Evolutionary conservation across 371 early-diverging fungal genomes (phyloP).

Genomic region (Actinomortierella ambigua): DNA sequence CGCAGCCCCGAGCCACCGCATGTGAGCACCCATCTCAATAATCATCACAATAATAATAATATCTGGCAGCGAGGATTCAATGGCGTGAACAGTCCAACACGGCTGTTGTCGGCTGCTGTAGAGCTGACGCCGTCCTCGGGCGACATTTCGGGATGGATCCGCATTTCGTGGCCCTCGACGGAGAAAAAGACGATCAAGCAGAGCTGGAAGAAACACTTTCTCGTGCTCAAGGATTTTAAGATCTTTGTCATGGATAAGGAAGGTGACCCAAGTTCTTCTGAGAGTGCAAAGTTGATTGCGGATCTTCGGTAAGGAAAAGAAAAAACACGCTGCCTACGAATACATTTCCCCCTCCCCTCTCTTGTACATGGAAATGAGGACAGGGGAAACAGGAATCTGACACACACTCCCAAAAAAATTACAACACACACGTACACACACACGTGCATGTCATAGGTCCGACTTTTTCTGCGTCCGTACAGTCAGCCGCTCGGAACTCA

Average conservation of each 20-base stretch:
- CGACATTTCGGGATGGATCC: constrained; percentile 42
- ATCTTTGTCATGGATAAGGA: constrained; percentile 42
- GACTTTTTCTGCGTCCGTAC: constrained; percentile 46
- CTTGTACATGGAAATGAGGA: no score
- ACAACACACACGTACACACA: no score
- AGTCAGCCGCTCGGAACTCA: constrained; percentile 39
- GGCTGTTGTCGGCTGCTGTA: constrained; percentile 13
- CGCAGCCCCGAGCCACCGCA: constrained; percentile 32
- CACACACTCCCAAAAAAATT: no score
- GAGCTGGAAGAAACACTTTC: constrained; percentile 43
- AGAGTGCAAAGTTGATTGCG: constrained; percentile 22
- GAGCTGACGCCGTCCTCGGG: neutral
- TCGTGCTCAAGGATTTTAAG: constrained; percentile 32
- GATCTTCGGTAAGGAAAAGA: constrained; percentile 26
- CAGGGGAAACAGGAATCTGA: neutral
- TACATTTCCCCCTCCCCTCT: neutral
- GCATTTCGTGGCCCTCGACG: constrained; percentile 34
- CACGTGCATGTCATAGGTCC: constrained; percentile 16
- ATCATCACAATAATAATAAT: no score
- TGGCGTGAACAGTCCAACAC: constrained; percentile 24
- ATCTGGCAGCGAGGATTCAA: constrained; percentile 16
- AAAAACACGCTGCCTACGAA: neutral
- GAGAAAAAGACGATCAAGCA: constrained; percentile 31
- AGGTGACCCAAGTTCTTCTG: constrained; percentile 23
- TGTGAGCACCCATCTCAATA: constrained; percentile 25